Evolutionary conservation across 202 grass and related monocot species (phyloP), one percentile per base, ranked within the genome.

Genomic region (Elaeis oleifera): DNA sequence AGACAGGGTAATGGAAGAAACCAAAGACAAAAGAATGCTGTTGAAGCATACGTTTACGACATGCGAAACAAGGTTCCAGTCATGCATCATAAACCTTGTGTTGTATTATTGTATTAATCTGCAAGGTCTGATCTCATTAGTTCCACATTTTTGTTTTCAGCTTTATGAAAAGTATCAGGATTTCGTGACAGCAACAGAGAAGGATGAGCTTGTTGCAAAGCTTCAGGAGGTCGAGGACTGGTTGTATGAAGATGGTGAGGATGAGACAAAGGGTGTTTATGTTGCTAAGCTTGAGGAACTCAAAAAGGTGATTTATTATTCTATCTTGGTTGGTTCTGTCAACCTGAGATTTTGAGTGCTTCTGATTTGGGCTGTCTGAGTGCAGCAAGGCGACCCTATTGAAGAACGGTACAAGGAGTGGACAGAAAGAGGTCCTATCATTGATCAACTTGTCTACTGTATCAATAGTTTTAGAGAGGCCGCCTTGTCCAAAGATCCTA

Each of bases 201-300:
- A 94, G 60, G 95, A 99, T 58, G 60, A 65, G 3, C 63, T 99
- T 20, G 74, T 89, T 54, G 32, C 73, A 15, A 99, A 67, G 60
- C 83, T 99, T 75, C 95, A 94, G 59, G 85, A 87, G 51, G 86
- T 82, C 73, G 95, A 99, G 74, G 88, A 99, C 77, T 99, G 95
- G 95, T 53, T 99, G 29, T 99, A 99, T 54, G 95, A 99, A 62
- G 95, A 99, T 56, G 94, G 94, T 27, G 94, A 99, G 82, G 94
- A 99, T 58, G 94, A 99, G 59, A 87, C 88, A 21, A 99, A 89
- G 70, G 94, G 94, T 60, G 94, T 99, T 22, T 99, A 99, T 73
- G 81, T 94, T 44, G 78, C 85, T 50, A 99, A 92, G 31, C 69
- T 99, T 28, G 88, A 94, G 69, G 88, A 99, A 54, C 88, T 99